Evolutionary conservation across 2,329 filamentous ascomycete genomes (phyloP).

Genomic region (Shiraia sp.): DNA sequence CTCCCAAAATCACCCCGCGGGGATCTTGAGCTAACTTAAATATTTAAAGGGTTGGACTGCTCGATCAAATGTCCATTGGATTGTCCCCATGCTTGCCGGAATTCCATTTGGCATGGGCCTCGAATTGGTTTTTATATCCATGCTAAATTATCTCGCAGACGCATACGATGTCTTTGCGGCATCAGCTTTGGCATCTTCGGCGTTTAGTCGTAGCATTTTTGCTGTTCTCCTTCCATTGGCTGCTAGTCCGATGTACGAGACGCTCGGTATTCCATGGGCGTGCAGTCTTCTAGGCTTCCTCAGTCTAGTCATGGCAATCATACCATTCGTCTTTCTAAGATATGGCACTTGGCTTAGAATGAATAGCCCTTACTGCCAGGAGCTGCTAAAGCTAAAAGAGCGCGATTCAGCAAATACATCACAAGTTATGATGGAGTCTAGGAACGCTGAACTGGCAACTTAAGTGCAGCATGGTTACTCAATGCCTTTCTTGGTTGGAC

Average conservation of each 20-base stretch:
- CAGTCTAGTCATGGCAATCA: slow-evolving; percentile 67
- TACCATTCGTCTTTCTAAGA: slow-evolving; percentile 71
- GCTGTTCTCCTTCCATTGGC: slow-evolving; percentile 79
- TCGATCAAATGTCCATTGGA: slow-evolving; percentile 9
- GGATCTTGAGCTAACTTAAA: slow-evolving; percentile 9
- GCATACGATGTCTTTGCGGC: slow-evolving; percentile 70
- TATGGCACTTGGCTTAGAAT: slow-evolving; percentile 66
- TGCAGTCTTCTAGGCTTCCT: slow-evolving; percentile 71
- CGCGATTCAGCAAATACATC: slow-evolving; percentile 11
- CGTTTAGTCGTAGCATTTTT: slow-evolving; percentile 72
- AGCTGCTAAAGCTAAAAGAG: slow-evolving; percentile 56
- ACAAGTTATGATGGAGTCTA: slow-evolving; percentile 10
- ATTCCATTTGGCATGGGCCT: slow-evolving; percentile 58
- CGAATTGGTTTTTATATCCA: slow-evolving; percentile 62
- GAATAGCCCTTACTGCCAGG: slow-evolving; percentile 63
- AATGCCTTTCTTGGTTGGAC: slow-evolving; percentile 8
- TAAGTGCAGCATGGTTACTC: slow-evolving; percentile 11
- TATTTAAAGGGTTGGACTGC: slow-evolving; percentile 10
- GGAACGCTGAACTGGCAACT: slow-evolving; percentile 9
- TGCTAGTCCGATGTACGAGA: slow-evolving; percentile 59
- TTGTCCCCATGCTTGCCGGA: slow-evolving; percentile 45
- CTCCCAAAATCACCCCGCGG: slow-evolving; percentile 8
- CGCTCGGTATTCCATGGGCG: slow-evolving; percentile 69
- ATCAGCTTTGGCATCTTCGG: slow-evolving; percentile 72
- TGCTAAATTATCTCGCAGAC: slow-evolving; percentile 35